Percentiles rank a stretch among this genome's conserved stretches.
Evolutionary conservation across 1,139 yeast species (phyloP).

Genomic region (Kodamaea sp.): DNA sequence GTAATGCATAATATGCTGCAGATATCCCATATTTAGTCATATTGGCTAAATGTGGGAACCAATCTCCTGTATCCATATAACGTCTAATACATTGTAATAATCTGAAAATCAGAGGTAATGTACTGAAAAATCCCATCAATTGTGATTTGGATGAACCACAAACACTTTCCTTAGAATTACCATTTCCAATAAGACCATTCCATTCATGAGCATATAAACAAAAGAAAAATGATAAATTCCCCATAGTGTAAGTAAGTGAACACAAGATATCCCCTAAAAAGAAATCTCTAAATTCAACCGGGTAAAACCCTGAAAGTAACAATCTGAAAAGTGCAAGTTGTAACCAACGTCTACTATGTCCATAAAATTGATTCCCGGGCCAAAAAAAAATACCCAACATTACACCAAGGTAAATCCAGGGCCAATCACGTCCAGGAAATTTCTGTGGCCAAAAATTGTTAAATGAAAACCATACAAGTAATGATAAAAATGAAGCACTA

Average conservation of each 20-base stretch:
- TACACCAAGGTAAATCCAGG: constrained; percentile 70
- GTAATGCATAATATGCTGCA: constrained; percentile 63
- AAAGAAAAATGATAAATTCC: constrained; percentile 80
- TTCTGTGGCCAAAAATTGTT: constrained; percentile 58
- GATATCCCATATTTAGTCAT: constrained; percentile 71
- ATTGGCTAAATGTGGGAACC: constrained; percentile 97
- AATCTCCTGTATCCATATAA: constrained; percentile 87
- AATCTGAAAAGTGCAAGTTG: constrained; percentile 70
- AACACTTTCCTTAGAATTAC: constrained; percentile 29
- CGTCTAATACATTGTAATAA: constrained; percentile 87
- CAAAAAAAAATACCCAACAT: constrained; percentile 50
- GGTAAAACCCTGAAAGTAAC: constrained; percentile 77
- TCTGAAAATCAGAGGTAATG: constrained; percentile 90
- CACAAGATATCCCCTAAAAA: constrained; percentile 88
- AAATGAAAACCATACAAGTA: constrained; percentile 76
- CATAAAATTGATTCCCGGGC: constrained; percentile 57
- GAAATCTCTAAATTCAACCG: constrained; percentile 93
- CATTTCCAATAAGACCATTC: constrained; percentile 44
- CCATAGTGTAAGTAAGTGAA: constrained; percentile 81
- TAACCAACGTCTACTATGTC: constrained; percentile 68
- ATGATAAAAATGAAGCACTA: constrained; percentile 51
- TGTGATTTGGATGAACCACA: constrained; percentile 83
- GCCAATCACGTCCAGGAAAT: constrained; percentile 71
- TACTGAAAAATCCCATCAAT: constrained; percentile 74
- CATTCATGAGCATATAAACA: constrained; percentile 76